A percentile compares a stretch with the other conserved stretches of the same genome.
Evolutionary conservation across 805 yeast species (phyloP).

Genomic region (Helenozyma baotianmanensis): DNA sequence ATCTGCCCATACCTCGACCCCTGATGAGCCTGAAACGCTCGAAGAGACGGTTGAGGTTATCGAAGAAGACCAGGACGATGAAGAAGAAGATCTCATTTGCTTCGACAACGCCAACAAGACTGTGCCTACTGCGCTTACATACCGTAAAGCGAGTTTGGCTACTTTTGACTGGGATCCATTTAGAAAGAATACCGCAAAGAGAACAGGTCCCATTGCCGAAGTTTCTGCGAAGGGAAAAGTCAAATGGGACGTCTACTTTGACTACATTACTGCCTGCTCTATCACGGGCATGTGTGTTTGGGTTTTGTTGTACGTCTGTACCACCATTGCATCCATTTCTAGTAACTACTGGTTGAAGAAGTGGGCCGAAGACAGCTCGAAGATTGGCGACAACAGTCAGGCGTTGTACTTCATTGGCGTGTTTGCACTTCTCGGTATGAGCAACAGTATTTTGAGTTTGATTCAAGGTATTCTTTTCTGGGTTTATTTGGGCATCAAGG

Average conservation of each 20-base stretch:
- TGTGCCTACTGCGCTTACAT: neutral
- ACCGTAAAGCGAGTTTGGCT: conserved; percentile 11
- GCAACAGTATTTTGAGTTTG: conserved; percentile 45
- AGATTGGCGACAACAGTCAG: conserved; percentile 36
- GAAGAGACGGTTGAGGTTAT: neutral
- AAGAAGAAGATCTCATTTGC: too few species aligned
- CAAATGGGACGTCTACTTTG: conserved; percentile 45
- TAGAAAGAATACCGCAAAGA: conserved; percentile 20
- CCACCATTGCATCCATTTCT: conserved; percentile 29
- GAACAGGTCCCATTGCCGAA: conserved; percentile 18
- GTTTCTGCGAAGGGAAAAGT: conserved; percentile 58
- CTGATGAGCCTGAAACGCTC: too few species aligned
- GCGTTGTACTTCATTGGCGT: conserved; percentile 46
- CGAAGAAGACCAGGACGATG: neutral
- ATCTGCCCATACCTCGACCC: conserved; percentile 1
- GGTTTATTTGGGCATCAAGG: conserved; percentile 52
- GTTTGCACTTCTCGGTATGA: conserved; percentile 54
- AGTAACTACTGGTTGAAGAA: conserved; percentile 63
- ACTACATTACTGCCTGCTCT: conserved; percentile 60
- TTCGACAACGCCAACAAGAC: neutral
- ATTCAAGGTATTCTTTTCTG: conserved; percentile 45
- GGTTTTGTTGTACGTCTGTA: conserved; percentile 25
- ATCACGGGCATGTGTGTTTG: conserved; percentile 42
- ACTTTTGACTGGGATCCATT: conserved; percentile 39
- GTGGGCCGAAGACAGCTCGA: conserved; percentile 58